Conservation (phyloP, 2,329 filamentous ascomycete genomes). For the Curvularia spicifera region DNA sequence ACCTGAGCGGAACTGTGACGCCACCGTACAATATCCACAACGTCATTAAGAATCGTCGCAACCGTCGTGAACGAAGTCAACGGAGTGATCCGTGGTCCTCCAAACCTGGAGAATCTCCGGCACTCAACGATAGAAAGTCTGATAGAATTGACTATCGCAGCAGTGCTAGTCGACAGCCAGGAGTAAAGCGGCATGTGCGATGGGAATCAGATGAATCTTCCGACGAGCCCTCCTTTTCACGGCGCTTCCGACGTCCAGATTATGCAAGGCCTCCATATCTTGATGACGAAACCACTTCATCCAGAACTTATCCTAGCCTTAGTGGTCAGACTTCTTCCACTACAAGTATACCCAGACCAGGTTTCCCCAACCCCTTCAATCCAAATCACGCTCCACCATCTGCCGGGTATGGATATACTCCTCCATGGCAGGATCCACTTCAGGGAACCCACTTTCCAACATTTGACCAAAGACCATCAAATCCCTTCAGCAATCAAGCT, state of each 20-base stretch:
- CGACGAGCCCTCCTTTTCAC: background rate
- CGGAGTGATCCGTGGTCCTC: background rate
- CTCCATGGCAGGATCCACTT: background rate
- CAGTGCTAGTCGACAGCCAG: background rate
- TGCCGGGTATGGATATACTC: background rate
- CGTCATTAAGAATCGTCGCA: background rate
- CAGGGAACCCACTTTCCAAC: background rate
- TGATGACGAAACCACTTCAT: background rate
- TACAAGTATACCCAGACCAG: background rate
- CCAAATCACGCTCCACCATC: background rate
- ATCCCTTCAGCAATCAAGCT: background rate
- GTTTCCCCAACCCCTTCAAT: background rate
- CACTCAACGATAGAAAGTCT: background rate
- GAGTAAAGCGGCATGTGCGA: no score
- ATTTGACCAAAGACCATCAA: background rate
- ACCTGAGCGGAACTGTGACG: background rate
- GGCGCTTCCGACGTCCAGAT: no score
- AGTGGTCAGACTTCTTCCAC: background rate
- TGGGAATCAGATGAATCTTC: background rate
- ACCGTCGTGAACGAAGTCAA: background rate
- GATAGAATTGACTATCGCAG: no score
- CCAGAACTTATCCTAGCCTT: no score
- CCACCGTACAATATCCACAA: constrained; percentile 2
- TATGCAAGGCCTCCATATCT: no score
- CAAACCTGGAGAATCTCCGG: background rate